A percentile compares a stretch with the other conserved stretches of the same genome.
Evolutionary conservation across 148 eudicot species (phyloP).

Genomic region (Gaultheria prostrata): DNA sequence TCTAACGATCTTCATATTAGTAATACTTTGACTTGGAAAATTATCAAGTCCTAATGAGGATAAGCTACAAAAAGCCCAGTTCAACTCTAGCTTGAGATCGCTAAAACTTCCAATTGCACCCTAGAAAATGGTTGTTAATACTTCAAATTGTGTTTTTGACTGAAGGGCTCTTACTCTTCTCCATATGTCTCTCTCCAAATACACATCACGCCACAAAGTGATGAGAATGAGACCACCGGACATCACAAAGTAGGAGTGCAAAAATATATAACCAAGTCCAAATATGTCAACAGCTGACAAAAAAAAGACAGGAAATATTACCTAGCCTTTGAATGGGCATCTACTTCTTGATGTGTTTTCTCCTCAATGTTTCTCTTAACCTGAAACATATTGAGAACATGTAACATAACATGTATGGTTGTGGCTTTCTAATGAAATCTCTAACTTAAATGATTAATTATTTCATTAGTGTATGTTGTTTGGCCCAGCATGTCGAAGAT

Average conservation of each 20-base stretch:
- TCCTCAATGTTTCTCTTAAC: constrained; percentile 69
- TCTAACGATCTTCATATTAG: too few relatives aligned
- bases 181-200: too few relatives aligned
- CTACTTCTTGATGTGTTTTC: constrained; percentile 63
- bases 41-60: too few relatives aligned
- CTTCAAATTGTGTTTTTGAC: too few relatives aligned
- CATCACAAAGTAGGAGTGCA: too few relatives aligned
- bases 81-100: too few relatives aligned
- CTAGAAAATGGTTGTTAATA: too few relatives aligned
- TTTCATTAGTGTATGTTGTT: not conserved
- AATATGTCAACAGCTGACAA: not conserved
- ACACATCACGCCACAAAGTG: not conserved
- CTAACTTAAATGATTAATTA: not conserved
- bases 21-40: not conserved
- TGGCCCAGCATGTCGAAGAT: not conserved
- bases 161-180: too few relatives aligned
- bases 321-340: constrained; percentile 95
- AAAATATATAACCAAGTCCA: too few relatives aligned
- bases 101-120: too few relatives aligned
- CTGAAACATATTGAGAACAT: constrained; percentile 34
- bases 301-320: constrained; percentile 19
- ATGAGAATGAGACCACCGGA: too few relatives aligned
- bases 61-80: too few relatives aligned
- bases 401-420: not conserved
- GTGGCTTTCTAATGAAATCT: not conserved